Conservation (phyloP, 805 yeast genomes). For the Sugiyamaella americana region DNA sequence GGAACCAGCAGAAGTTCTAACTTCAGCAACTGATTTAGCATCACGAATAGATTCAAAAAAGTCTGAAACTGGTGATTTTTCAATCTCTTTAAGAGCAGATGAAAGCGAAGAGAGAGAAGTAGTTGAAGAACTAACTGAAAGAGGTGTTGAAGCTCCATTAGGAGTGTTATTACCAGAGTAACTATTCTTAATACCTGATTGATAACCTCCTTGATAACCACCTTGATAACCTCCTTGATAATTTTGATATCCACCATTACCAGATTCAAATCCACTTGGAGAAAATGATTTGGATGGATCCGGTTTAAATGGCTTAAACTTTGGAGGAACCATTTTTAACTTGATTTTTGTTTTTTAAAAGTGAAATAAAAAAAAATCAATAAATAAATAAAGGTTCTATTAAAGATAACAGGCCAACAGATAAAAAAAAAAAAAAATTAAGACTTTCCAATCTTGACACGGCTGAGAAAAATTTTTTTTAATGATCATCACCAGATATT, state of each 20-base stretch:
- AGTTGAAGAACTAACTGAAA: slow-evolving; percentile 44
- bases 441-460: no score
- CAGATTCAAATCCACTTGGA: slow-evolving; percentile 1
- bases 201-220: slow-evolving; percentile 1
- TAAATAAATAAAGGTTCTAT: not conserved
- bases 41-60: slow-evolving; percentile 46
- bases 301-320: slow-evolving; percentile 12
- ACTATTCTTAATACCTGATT: not conserved
- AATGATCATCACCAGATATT: no score
- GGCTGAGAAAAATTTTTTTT: no score
- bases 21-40: slow-evolving; percentile 48
- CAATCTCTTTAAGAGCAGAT: slow-evolving; percentile 63
- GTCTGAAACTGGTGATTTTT: slow-evolving; percentile 60
- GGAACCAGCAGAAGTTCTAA: slow-evolving; percentile 47
- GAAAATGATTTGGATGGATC: slow-evolving; percentile 5
- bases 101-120: slow-evolving; percentile 68
- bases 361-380: slow-evolving; percentile 2
- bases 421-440: slow-evolving; percentile 10
- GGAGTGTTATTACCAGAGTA: slow-evolving; percentile 2
- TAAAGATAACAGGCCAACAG: slow-evolving; percentile 1
- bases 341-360: not conserved
- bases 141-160: slow-evolving; percentile 25
- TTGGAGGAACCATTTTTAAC: slow-evolving; percentile 14
- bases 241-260: slow-evolving; percentile 5
- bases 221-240: slow-evolving; percentile 2